phyloP scores from a whole-genome alignment of 106 monocot genomes.

The Xerophyta viscosa region DNA sequence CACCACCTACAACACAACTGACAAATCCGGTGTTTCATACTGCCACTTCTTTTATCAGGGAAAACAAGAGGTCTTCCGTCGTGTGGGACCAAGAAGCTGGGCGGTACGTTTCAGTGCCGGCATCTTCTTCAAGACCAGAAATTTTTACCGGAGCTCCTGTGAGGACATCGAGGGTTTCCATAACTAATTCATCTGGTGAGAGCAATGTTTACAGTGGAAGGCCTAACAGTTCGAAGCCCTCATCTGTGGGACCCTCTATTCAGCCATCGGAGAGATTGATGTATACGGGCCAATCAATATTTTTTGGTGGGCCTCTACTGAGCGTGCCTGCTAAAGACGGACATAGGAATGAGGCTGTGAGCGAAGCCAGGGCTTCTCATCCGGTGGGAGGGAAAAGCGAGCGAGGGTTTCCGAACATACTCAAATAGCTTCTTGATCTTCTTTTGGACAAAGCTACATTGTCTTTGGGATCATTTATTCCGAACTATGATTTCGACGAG shows the following conservation, averaged over 20 bases:
- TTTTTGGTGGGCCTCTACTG: conserved; percentile 88
- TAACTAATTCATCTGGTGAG: conserved; percentile 26
- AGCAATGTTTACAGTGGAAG: conserved; percentile 17
- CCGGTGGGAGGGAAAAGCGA: conserved; percentile 21
- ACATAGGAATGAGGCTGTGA: conserved; percentile 14
- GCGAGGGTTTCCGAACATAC: conserved; percentile 25
- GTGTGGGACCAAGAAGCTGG: conserved; percentile 98
- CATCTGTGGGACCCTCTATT: conserved; percentile 5
- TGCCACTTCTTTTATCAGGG: conserved; percentile 36
- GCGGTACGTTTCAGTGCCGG: conserved; percentile 63
- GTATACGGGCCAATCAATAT: conserved; percentile 85
- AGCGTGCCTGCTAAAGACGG: conserved; percentile 24
- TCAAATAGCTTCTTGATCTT: conserved; percentile 42
- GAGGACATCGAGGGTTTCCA: conserved; percentile 12
- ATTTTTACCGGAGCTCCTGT: conserved; percentile 12
- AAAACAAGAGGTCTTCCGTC: conserved; percentile 57
- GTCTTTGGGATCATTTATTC: no score
- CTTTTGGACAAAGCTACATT: no score
- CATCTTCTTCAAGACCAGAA: conserved; percentile 32
- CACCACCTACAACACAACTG: conserved; percentile 26
- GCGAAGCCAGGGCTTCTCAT: conserved; percentile 11
- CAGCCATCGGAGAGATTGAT: conserved; percentile 51
- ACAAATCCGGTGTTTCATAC: conserved; percentile 67
- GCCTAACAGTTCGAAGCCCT: conserved; percentile 10
- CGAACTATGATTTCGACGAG: no score